Percentiles rank a stretch among this genome's conserved stretches.
Conservation (phyloP, 1,284 basidiomycete species). For the Termitomyces sp. region DNA sequence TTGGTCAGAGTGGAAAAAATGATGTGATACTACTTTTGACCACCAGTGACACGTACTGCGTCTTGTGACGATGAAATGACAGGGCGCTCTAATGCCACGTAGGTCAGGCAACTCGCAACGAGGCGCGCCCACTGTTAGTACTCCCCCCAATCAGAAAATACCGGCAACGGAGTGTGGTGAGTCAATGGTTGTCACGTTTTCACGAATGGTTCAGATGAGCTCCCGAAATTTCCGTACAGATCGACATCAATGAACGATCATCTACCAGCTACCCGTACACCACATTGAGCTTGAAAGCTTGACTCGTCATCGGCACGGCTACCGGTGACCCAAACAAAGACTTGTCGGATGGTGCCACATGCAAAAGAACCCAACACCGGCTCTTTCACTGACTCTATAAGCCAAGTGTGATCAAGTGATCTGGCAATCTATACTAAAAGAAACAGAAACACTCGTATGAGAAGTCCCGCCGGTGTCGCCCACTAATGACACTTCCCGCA, state of each 20-base stretch:
- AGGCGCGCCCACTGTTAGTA: not conserved
- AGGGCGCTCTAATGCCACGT: not conserved
- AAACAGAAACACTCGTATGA: not conserved
- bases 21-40: not conserved
- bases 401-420: not conserved
- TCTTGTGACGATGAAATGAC: not conserved
- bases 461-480: not conserved
- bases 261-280: not conserved
- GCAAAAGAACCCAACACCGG: not conserved
- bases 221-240: not conserved
- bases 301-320: not conserved
- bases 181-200: slow-evolving; percentile 6
- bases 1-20: no score
- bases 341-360: not conserved
- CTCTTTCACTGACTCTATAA: not conserved
- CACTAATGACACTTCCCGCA: not conserved
- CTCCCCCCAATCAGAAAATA: no score
- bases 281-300: not conserved
- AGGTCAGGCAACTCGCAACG: not conserved
- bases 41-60: not conserved
- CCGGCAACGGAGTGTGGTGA: not conserved
- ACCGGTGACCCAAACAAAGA: not conserved
- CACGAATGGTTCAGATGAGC: not conserved
- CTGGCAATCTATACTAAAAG: not conserved
- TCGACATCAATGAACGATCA: not conserved